A percentile compares a stretch with the other conserved stretches of the same genome.
Evolutionary conservation across 192 early-diverging fungal species (phyloP).

Genomic region (Backusella westeae): DNA sequence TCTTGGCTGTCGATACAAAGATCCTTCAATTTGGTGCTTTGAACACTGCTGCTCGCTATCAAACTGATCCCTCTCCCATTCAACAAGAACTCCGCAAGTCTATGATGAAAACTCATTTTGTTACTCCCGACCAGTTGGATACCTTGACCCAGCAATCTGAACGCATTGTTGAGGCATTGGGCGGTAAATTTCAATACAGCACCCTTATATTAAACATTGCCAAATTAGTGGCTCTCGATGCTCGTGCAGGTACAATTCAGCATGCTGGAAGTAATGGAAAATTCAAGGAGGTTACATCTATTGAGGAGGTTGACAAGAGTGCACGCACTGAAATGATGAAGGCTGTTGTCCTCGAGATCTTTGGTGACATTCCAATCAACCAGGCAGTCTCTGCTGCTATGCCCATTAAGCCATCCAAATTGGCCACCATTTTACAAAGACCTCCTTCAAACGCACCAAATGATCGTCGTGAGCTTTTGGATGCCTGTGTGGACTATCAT

Average conservation of each 20-base stretch:
- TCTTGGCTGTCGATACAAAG: background rate
- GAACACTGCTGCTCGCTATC: background rate
- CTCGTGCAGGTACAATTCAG: slow-evolving; percentile 6
- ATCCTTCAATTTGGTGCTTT: slow-evolving; percentile 22
- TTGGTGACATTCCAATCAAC: slow-evolving; percentile 25
- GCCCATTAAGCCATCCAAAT: slow-evolving; percentile 18
- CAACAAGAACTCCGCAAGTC: background rate
- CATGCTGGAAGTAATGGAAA: background rate
- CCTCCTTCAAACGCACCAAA: background rate
- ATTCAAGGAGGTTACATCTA: background rate
- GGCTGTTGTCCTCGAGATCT: slow-evolving; percentile 17
- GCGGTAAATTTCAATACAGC: slow-evolving; percentile 8
- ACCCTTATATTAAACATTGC: slow-evolving; percentile 12
- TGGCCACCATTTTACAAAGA: slow-evolving; percentile 2
- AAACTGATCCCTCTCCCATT: background rate
- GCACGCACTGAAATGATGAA: slow-evolving; percentile 5
- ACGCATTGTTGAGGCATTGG: background rate
- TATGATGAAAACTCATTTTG: background rate
- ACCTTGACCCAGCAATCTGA: background rate
- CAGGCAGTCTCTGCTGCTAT: slow-evolving; percentile 23
- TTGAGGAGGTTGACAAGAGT: background rate
- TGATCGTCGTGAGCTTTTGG: slow-evolving; percentile 9
- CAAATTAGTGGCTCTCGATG: background rate
- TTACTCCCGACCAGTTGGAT: slow-evolving; percentile 8
- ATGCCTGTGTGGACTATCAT: slow-evolving; percentile 28